phyloP scores from a whole-genome alignment of 2,329 filamentous ascomycete genomes.

The Aspergillus proliferans region DNA sequence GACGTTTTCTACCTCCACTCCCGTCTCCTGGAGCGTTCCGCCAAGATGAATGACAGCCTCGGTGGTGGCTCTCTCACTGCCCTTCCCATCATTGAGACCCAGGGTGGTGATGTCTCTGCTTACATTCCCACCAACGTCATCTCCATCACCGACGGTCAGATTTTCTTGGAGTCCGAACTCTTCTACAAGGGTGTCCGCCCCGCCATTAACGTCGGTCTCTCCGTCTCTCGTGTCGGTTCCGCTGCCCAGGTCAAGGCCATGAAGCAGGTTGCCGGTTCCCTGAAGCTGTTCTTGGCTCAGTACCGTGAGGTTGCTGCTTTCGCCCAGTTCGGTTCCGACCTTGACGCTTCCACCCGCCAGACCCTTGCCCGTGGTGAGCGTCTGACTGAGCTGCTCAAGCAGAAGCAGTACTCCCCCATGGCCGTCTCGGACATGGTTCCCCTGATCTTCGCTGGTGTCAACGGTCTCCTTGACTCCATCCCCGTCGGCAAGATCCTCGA shows the following conservation, averaged over 20 bases:
- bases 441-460: conserved; percentile 98
- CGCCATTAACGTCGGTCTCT: conserved; percentile 99
- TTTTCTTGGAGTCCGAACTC: conserved; percentile 97
- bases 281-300: conserved; percentile 99
- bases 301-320: conserved; percentile 99
- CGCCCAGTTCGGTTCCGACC: conserved; percentile 99
- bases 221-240: conserved; percentile 98
- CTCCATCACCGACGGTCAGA: conserved; percentile 99
- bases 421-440: conserved; percentile 99
- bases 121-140: conserved; percentile 99
- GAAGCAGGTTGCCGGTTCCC: conserved; percentile 99
- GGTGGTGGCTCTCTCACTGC: conserved; percentile 96
- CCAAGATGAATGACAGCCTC: conserved; percentile 96
- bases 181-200: conserved; percentile 99
- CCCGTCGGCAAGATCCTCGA: conserved; percentile 85
- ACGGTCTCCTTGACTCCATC: conserved; percentile 83
- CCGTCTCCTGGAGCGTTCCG: conserved; percentile 96
- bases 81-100: conserved; percentile 96
- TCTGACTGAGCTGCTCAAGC: conserved; percentile 97
- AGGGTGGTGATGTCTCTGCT: conserved; percentile 99
- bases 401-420: conserved; percentile 99
- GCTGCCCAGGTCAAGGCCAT: conserved; percentile 99
- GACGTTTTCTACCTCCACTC: conserved; percentile 99
- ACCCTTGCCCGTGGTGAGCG: conserved; percentile 97
- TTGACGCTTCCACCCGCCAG: conserved; percentile 98